Conservation (phyloP, 2,329 filamentous ascomycete species). For the Fusarium sambucinum region DNA sequence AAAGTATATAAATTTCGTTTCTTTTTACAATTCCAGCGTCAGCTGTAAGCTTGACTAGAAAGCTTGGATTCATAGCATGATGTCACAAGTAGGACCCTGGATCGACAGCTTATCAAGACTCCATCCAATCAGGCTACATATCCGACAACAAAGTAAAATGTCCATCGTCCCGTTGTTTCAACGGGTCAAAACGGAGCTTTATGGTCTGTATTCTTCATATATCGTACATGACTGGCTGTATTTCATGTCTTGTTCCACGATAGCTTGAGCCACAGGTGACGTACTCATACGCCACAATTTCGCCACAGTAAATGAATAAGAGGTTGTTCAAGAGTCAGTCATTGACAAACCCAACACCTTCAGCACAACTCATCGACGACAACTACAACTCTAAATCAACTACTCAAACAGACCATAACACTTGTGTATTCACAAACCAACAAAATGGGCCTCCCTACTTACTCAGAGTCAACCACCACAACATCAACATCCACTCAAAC, state of each 20-base stretch:
- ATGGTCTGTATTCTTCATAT: not conserved
- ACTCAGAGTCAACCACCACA: conserved; percentile 25
- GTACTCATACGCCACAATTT: conserved; percentile 47
- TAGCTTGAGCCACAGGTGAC: conserved; percentile 47
- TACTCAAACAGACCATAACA: not conserved
- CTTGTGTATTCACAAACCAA: not conserved
- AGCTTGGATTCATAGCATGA: conserved; percentile 4
- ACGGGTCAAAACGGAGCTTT: conserved; percentile 13
- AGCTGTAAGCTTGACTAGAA: not conserved
- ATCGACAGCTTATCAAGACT: conserved; percentile 10
- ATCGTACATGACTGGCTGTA: not conserved
- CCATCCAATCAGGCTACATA: conserved; percentile 25
- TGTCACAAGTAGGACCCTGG: conserved; percentile 33
- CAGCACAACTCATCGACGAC: not conserved
- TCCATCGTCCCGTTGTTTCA: not conserved
- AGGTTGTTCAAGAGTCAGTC: not conserved
- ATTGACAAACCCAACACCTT: conserved; percentile 3
- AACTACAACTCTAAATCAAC: not conserved
- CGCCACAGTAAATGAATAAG: conserved; percentile 44
- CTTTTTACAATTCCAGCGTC: conserved; percentile 5
- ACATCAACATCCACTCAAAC: conserved; percentile 13
- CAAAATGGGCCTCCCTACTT: conserved; percentile 50
- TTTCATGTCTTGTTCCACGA: not conserved
- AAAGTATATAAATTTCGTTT: conserved; percentile 11
- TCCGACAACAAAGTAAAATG: not conserved